Base-by-base conservation (phyloP, 306 rosid species). In the Ormosia semicastrata region DNA sequence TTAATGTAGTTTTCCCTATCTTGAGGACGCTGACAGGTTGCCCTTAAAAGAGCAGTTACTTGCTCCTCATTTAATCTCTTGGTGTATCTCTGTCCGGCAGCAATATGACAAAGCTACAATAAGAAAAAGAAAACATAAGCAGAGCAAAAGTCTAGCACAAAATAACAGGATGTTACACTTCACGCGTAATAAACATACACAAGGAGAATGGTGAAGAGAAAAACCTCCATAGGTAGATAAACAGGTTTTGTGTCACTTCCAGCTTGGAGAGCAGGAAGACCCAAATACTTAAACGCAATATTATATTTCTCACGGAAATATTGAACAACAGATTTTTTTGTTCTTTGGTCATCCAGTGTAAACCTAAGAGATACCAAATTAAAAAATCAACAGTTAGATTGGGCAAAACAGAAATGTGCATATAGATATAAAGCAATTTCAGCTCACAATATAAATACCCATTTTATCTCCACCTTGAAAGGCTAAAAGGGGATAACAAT, bases 181-280 rank as follows among this genome's bases (percentile, higher is more conserved):
- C 24, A 53, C 15, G 6, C 30, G 58, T 43, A 15, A 60, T 24
- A n/a, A 40, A 53, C 4, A 29, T 29, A 63, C 7, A 29, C 2
- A n/a, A 1, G 10, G 14, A 63, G 24, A 24, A n/a, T 40, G 7
- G 2, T 10, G 7, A 14, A 76, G 54, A 57, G 29, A 36, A 59
- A 74, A 46, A 94, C 98, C 97, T 94, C 98, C 91, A 94, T 87
- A 0, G 98, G 98, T 56, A 94, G 66, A 81, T 74, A 92, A 9
- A 13, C 32, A 4, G 97, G 97, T 9, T 69, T 94, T 0, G 86
- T 6, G 58, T 91, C 89, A 53, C 75, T 89, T n/a, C 98, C 98
- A 41, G 93, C 84, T 83, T 88, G 91, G 6, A 95, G 62, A 7
- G 99, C 99, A 54, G 98, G 97, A 81, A 92, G 83, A 47, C 2